Conservation (phyloP, 495 filamentous ascomycete species). For the Lophiostoma macrostomum region DNA sequence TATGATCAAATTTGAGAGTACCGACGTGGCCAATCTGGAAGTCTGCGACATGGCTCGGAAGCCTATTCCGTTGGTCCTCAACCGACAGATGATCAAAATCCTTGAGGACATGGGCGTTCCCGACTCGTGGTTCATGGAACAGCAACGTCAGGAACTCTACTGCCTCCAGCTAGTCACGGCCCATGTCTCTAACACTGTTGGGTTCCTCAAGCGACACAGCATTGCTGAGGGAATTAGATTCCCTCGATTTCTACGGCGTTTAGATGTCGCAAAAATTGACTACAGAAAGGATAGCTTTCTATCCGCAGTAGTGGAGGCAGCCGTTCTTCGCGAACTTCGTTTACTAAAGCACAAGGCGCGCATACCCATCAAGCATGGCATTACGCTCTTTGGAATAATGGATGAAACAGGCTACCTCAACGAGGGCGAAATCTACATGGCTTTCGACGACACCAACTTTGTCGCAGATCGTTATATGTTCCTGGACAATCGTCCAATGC, state of each 20-base stretch:
- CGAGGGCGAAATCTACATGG: conserved; percentile 64
- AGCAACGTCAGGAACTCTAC: conserved; percentile 57
- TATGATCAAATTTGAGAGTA: conserved; percentile 76
- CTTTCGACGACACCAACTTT: background rate
- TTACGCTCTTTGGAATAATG: conserved; percentile 75
- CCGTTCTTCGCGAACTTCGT: conserved; percentile 62
- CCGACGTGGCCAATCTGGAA: conserved; percentile 54
- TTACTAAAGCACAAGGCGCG: conserved; percentile 72
- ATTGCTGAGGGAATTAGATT: conserved; percentile 54
- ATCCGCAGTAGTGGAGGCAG: conserved; percentile 58
- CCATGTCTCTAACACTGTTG: conserved; percentile 55
- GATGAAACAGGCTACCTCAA: conserved; percentile 70
- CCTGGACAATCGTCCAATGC: conserved; percentile 31
- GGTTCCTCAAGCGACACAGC: conserved; percentile 57
- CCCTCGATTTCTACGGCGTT: conserved; percentile 55
- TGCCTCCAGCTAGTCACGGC: conserved; percentile 55
- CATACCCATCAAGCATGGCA: conserved; percentile 65
- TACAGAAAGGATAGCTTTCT: conserved; percentile 67
- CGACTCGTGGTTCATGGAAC: conserved; percentile 53
- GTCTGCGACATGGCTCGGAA: conserved; percentile 67
- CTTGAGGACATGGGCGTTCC: conserved; percentile 67
- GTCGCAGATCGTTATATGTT: background rate
- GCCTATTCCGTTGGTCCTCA: conserved; percentile 66
- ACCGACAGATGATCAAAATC: conserved; percentile 77
- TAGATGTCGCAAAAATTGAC: conserved; percentile 52